Evolutionary conservation across 192 early-diverging fungal species (phyloP).

Genomic region (Phlyctochytrium bullatum): DNA sequence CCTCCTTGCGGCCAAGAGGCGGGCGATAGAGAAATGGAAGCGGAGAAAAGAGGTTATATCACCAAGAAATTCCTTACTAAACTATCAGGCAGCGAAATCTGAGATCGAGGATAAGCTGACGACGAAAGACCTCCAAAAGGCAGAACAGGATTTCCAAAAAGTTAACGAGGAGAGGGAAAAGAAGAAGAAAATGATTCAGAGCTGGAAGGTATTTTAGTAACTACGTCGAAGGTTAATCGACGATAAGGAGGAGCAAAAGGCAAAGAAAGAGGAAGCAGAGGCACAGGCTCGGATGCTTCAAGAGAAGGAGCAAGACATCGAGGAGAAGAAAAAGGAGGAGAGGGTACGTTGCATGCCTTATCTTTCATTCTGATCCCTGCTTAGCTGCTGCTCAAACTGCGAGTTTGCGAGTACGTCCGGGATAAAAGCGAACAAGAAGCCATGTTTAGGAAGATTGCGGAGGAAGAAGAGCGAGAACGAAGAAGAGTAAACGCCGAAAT

Average conservation of each 20-base stretch:
- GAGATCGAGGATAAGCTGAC: not conserved
- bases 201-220: conserved; percentile 13
- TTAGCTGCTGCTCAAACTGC: conserved; percentile 3
- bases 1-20: conserved; percentile 19
- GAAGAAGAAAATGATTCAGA: not conserved
- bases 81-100: not conserved
- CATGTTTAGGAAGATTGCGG: conserved; percentile 6
- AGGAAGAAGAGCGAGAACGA: conserved; percentile 1
- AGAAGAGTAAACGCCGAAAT: not conserved
- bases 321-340: conserved; percentile 8
- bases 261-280: not conserved
- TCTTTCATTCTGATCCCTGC: not conserved
- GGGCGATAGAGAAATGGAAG: conserved; percentile 20
- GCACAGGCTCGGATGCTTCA: not conserved
- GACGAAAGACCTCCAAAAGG: not conserved
- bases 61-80: not conserved
- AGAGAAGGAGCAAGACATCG: conserved; percentile 10
- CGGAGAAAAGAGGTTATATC: conserved; percentile 7
- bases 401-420: conserved; percentile 3
- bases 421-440: conserved; percentile 12
- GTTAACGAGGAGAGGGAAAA: conserved; percentile 4
- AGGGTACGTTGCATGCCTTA: not conserved
- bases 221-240: not conserved
- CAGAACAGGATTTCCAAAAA: not conserved
- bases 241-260: not conserved